Conservation (phyloP, 2,329 filamentous ascomycete genomes). For the Sordariomycetes sp. region DNA sequence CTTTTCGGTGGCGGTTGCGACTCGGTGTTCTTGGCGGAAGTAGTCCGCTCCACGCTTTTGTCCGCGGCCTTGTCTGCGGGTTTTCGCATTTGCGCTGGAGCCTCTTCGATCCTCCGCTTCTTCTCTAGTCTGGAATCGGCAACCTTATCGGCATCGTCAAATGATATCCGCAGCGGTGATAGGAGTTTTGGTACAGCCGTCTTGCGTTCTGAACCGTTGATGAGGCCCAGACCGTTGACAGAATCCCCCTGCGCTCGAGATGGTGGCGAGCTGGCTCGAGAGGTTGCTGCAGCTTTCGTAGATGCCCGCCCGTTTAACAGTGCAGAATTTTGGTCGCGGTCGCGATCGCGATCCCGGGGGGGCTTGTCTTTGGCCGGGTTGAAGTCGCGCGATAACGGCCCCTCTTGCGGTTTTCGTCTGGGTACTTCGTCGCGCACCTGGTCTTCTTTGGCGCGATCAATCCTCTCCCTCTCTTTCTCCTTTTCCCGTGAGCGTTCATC, state of each 20-base stretch:
- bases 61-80: too few relatives aligned
- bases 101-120: too few relatives aligned
- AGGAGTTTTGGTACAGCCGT: slow-evolving; percentile 39
- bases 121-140: slow-evolving; percentile 14
- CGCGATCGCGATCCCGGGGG: slow-evolving; percentile 20
- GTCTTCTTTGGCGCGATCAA: too few relatives aligned
- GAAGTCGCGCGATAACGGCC: too few relatives aligned
- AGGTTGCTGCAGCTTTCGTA: slow-evolving; percentile 17
- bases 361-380: too few relatives aligned
- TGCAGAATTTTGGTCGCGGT: slow-evolving; percentile 12
- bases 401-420: too few relatives aligned
- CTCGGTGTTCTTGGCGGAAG: slow-evolving; percentile 16
- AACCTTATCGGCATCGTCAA: slow-evolving; percentile 27
- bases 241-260: slow-evolving; percentile 30
- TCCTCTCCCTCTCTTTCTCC: too few relatives aligned
- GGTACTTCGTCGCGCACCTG: too few relatives aligned
- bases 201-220: too few relatives aligned
- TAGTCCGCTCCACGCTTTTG: slow-evolving; percentile 17
- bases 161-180: slow-evolving; percentile 39
- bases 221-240: slow-evolving; percentile 37
- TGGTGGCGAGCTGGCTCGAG: slow-evolving; percentile 17
- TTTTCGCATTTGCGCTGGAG: too few relatives aligned
- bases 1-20: slow-evolving; percentile 24
- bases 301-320: slow-evolving; percentile 26
- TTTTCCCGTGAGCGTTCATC: too few relatives aligned